phyloP scores from a whole-genome alignment of 352 stramenopile species.

The Phytophthora tentaculata region DNA sequence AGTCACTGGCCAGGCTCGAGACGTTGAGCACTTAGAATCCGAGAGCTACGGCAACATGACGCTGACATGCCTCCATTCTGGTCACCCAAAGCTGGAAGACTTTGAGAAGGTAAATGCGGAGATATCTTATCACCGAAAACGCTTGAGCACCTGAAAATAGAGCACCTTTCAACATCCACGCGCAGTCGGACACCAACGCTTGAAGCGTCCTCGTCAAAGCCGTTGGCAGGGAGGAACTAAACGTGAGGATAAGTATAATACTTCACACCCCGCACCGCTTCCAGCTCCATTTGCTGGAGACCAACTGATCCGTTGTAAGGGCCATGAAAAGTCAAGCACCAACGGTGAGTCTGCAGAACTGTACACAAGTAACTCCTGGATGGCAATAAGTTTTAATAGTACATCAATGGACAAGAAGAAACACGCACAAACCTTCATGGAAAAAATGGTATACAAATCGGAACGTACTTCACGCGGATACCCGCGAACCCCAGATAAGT shows the following conservation, averaged over 20 bases:
- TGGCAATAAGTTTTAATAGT: no score
- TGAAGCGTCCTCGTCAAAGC: constrained; percentile 4
- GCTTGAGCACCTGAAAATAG: constrained; percentile 32
- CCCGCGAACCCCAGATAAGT: constrained; percentile 21
- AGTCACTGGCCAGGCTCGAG: constrained; percentile 10
- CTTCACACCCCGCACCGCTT: neutral
- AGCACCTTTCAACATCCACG: neutral
- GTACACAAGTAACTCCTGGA: no score
- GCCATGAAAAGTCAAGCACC: no score
- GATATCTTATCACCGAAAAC: constrained; percentile 29
- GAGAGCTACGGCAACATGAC: neutral
- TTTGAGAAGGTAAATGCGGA: neutral
- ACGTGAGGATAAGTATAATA: neutral
- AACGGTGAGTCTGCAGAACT: no score
- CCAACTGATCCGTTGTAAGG: no score
- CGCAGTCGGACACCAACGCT: constrained; percentile 5
- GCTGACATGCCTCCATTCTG: constrained; percentile 23
- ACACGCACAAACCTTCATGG: constrained; percentile 4
- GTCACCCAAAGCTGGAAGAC: constrained; percentile 11
- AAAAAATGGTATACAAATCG: constrained; percentile 20
- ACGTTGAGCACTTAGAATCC: constrained; percentile 18
- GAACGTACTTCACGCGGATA: constrained; percentile 16
- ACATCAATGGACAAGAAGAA: no score
- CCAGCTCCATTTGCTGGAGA: neutral
- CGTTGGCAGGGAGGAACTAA: constrained; percentile 7